These are phyloP conservation scores for Diaporthe citriasiana DNA, from an alignment of 2,329 filamentous ascomycete genomes.

Conservation along the genomic window DNA sequence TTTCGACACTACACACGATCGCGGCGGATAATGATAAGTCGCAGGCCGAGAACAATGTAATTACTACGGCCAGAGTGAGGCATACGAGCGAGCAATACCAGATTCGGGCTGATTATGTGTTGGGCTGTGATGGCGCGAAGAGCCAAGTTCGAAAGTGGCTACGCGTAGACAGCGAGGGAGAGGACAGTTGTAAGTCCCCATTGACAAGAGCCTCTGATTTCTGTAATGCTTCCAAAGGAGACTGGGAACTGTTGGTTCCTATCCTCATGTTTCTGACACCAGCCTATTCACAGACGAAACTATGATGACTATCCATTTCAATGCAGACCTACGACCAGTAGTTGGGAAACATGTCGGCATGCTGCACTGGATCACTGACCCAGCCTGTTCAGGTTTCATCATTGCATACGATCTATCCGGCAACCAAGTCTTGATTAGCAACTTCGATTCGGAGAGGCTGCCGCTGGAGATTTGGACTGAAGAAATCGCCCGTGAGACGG, in stretches of 20 bases:
- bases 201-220: not conserved
- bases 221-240: not conserved
- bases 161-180: conserved; percentile 56
- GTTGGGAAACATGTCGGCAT: conserved; percentile 56
- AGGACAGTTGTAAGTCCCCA: conserved; percentile 55
- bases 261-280: not conserved
- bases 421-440: conserved; percentile 60
- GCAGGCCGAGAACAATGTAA: conserved; percentile 47
- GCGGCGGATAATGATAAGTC: not conserved
- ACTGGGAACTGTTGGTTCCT: not conserved
- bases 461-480: conserved; percentile 55
- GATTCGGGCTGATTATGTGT: conserved; percentile 51
- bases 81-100: conserved; percentile 45
- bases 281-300: conserved; percentile 52
- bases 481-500: conserved; percentile 50
- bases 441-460: conserved; percentile 56
- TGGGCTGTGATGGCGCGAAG: conserved; percentile 55
- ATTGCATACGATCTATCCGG: conserved; percentile 58
- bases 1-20: too few species aligned
- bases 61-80: conserved; percentile 51
- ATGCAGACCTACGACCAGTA: conserved; percentile 56
- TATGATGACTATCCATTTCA: conserved; percentile 63
- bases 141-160: conserved; percentile 51
- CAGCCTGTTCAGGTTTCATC: conserved; percentile 58
- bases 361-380: conserved; percentile 61